These are phyloP conservation scores for Syzygium oleosum DNA, from an alignment of 345 rosid genomes.

Conservation along the genomic window DNA sequence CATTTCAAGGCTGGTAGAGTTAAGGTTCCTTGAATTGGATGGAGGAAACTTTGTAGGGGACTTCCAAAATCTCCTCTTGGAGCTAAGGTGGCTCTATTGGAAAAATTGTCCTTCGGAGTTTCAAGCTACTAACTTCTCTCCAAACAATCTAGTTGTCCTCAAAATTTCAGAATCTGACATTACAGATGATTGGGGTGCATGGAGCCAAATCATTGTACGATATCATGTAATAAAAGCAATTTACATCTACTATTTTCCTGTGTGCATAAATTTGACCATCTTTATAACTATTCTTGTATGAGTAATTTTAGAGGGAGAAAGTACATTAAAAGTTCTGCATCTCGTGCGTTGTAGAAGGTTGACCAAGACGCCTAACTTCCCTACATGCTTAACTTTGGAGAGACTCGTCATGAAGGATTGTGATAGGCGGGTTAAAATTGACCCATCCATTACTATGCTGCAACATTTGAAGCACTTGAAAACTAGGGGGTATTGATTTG, in stretches of 20 bases:
- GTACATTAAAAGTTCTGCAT: not conserved
- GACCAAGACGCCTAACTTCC: not conserved
- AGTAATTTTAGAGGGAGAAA: not conserved
- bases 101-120: not conserved
- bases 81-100: constrained; percentile 1
- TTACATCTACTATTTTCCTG: not conserved
- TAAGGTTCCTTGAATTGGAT: not conserved
- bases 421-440: not conserved
- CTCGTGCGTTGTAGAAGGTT: not conserved
- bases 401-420: not conserved
- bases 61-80: not conserved
- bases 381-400: not conserved
- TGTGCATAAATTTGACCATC: too few relatives aligned
- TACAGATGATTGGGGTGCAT: not conserved
- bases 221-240: not conserved
- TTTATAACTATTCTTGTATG: too few relatives aligned
- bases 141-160: not conserved
- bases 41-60: not conserved
- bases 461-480: not conserved
- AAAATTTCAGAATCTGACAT: not conserved
- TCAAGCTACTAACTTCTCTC: not conserved
- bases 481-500: not conserved
- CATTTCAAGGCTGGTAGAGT: not conserved
- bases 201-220: constrained; percentile 1
- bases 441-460: not conserved